Conservation (phyloP, 1,284 basidiomycete species). For the Cystobasidium slooffiae region DNA sequence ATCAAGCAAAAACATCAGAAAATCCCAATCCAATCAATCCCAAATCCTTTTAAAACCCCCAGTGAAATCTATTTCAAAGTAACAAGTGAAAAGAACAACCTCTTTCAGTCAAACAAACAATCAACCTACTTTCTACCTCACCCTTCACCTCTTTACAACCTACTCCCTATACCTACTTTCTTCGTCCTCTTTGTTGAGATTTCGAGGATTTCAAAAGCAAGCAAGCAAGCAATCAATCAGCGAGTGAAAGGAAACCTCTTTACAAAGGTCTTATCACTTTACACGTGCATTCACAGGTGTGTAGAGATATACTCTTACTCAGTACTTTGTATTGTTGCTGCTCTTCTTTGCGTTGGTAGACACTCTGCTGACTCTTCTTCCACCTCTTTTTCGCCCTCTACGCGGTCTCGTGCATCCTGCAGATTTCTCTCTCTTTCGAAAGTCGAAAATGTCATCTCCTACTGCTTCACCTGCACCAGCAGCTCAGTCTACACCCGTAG, state of each 20-base stretch:
- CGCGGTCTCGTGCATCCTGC: conserved; percentile 6
- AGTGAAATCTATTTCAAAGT: no score
- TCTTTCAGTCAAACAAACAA: no score
- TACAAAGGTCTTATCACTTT: no score
- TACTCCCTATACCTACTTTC: background rate
- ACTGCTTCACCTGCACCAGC: conserved; percentile 52
- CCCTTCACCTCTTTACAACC: no score
- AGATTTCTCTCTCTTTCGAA: conserved; percentile 10
- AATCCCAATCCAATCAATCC: no score
- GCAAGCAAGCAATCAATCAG: background rate
- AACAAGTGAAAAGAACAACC: no score
- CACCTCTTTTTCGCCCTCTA: background rate
- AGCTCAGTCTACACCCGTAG: conserved; percentile 42
- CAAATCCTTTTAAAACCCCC: no score
- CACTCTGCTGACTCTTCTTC: background rate
- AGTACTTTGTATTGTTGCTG: background rate
- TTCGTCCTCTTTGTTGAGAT: conserved; percentile 26
- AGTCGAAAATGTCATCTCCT: conserved; percentile 28
- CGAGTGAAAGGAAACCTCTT: no score
- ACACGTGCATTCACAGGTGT: no score
- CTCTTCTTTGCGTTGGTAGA: background rate
- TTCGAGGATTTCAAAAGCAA: conserved; percentile 20
- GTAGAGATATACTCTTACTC: no score
- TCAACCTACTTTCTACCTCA: no score
- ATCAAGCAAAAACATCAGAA: no score